A percentile compares a stretch with the other conserved stretches of the same genome.
Conservation (phyloP, 2,329 filamentous ascomycete species). For the Canariomyces notabilis region DNA sequence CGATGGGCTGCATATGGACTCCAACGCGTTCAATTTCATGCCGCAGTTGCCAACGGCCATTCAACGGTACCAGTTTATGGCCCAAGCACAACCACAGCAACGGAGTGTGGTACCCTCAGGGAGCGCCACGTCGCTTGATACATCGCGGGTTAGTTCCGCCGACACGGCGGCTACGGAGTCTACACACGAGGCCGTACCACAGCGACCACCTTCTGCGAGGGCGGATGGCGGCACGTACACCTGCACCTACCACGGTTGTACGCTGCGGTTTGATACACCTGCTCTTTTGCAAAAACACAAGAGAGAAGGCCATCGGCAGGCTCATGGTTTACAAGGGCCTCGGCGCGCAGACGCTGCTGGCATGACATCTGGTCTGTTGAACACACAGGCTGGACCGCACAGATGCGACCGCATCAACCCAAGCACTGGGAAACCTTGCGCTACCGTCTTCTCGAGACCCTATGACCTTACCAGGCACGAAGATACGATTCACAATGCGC, state of each 20-base stretch:
- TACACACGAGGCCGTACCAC: slow-evolving; percentile 28
- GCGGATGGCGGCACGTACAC: slow-evolving; percentile 89
- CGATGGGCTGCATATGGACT: slow-evolving; percentile 21
- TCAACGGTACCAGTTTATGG: slow-evolving; percentile 49
- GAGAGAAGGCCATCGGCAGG: slow-evolving; percentile 81
- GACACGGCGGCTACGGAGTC: slow-evolving; percentile 36
- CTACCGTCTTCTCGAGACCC: slow-evolving; percentile 86
- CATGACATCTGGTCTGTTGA: slow-evolving; percentile 55
- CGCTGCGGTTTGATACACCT: slow-evolving; percentile 81
- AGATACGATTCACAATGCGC: slow-evolving; percentile 92
- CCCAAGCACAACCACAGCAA: slow-evolving; percentile 34
- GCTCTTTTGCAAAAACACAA: slow-evolving; percentile 90
- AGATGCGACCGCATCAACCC: slow-evolving; percentile 91
- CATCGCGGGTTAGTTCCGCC: slow-evolving; percentile 39
- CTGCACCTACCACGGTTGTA: slow-evolving; percentile 91
- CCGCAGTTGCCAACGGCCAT: slow-evolving; percentile 28
- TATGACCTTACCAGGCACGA: slow-evolving; percentile 97
- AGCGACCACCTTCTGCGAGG: slow-evolving; percentile 56
- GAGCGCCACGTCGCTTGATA: slow-evolving; percentile 28
- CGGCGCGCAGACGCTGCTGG: slow-evolving; percentile 27
- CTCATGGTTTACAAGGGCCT: slow-evolving; percentile 46
- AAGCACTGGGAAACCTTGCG: slow-evolving; percentile 90
- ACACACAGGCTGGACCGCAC: slow-evolving; percentile 89
- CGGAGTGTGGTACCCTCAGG: slow-evolving; percentile 36
- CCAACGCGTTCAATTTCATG: slow-evolving; percentile 28